Evolutionary conservation across 371 early-diverging fungal genomes (phyloP).

Genomic region (Actinomortierella wolfii): DNA sequence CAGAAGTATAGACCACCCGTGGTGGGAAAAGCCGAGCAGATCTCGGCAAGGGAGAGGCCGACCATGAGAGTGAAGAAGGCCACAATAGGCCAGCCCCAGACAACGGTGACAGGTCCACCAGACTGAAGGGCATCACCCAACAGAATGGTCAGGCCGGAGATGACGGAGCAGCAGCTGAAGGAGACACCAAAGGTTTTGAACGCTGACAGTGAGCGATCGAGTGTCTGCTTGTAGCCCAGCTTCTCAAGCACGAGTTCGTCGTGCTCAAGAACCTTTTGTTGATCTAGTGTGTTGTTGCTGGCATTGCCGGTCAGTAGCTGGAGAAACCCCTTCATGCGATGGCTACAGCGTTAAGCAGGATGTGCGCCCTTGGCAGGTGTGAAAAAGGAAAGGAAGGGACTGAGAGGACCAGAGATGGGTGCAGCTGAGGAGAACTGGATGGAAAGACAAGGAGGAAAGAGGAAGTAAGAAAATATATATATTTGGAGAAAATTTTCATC

Average conservation of each 20-base stretch:
- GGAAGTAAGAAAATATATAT: no score
- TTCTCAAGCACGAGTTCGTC: constrained; percentile 57
- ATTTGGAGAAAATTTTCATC: no score
- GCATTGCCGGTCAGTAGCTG: no score
- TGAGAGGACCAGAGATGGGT: no score
- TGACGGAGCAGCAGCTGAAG: constrained; percentile 64
- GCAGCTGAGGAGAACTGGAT: no score
- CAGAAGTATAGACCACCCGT: constrained; percentile 75
- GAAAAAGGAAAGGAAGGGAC: no score
- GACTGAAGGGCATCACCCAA: constrained; percentile 64
- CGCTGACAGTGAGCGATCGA: constrained; percentile 67
- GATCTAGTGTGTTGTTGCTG: no score
- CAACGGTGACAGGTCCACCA: constrained; percentile 71
- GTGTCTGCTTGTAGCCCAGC: constrained; percentile 67
- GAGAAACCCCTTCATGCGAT: no score
- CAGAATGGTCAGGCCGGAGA: constrained; percentile 65
- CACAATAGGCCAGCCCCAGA: constrained; percentile 75
- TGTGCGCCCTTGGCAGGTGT: no score
- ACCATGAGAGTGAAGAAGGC: constrained; percentile 66
- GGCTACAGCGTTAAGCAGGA: no score
- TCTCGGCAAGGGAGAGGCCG: constrained; percentile 74
- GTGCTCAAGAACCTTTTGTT: constrained; percentile 14
- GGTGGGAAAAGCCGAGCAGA: constrained; percentile 73
- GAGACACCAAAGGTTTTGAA: constrained; percentile 70
- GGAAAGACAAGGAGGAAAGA: no score